A percentile compares a stretch with the other conserved stretches of the same genome.
phyloP scores from a whole-genome alignment of 2,329 filamentous ascomycete genomes.

The Coleophoma cylindrospora region DNA sequence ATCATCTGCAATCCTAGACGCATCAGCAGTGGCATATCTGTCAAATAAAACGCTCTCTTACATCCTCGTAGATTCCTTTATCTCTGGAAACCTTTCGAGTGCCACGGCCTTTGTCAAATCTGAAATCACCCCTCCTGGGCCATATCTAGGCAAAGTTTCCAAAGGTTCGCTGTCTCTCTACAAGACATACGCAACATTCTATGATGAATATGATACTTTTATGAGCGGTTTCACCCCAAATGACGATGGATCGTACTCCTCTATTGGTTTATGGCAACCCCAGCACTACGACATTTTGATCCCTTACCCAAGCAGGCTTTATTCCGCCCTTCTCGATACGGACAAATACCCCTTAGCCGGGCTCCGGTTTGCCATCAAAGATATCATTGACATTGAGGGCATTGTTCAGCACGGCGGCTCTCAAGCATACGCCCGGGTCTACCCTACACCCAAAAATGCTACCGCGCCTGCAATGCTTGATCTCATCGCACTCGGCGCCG shows the following conservation, averaged over 20 bases:
- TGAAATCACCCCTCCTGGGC: not conserved
- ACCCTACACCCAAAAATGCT: not conserved
- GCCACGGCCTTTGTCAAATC: not conserved
- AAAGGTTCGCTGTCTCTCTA: not conserved
- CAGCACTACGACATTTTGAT: not conserved
- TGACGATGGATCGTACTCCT: not conserved
- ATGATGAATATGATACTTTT: not conserved
- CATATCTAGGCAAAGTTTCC: not conserved
- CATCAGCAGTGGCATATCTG: not conserved
- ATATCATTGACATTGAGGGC: slow-evolving; percentile 52
- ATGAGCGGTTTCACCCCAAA: not conserved
- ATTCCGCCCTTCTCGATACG: not conserved
- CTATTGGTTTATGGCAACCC: not conserved
- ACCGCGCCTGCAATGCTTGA: not conserved
- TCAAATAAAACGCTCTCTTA: not conserved
- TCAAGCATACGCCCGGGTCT: not conserved
- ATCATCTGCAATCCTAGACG: not conserved
- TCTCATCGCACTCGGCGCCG: not conserved
- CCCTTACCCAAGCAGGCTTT: not conserved
- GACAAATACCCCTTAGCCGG: not conserved
- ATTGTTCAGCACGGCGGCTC: slow-evolving; percentile 35
- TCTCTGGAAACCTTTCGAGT: not conserved
- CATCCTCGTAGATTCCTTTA: not conserved
- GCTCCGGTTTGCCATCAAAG: slow-evolving; percentile 49
- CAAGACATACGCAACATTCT: not conserved